Base-by-base conservation (phyloP, 495 filamentous ascomycete species). In the Penicillium antarcticum region DNA sequence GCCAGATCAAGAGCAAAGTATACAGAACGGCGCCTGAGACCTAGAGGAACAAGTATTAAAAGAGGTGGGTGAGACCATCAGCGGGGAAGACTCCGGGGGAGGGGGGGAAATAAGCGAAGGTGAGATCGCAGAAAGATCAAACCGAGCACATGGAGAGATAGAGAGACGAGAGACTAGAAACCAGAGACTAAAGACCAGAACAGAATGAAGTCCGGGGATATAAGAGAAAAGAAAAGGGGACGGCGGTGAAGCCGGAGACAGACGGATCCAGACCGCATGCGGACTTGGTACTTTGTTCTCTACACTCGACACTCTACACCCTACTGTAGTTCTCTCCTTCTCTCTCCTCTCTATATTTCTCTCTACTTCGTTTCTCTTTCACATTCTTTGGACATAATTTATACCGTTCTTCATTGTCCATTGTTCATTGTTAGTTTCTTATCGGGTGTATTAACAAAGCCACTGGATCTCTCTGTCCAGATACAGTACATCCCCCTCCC, bases 191-290 rank as follows among this genome's bases (percentile, higher is more conserved):
- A 31, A 40, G 11, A 17, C 37, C 14, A 32, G 33, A 26, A 9
- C n/a, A 21, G 21, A 14, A 17, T 16, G 13, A 44, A 44, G 42
- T 18, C 31, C 14, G 17, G 18, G 42, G 24, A 10, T 23, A 29
- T 29, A 9, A 26, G 44, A 36, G 41, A 33, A 47, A 35, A 48
- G 35, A 45, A 44, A 42, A 41, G 52, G 43, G 37, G 48, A 42
- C 48, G 48, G 44, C 52, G 52, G 45, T 55, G 46, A 52, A 47
- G 46, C 29, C 45, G 48, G 37, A 51, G 42, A 32, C 23, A 38
- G 40, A 38, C 42, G 38, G 53, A 48, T 37, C 42, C 42, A 55
- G 56, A 49, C 53, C 53, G 57, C 57, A 56, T 60, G 57, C 57
- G 57, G 57, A 37, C 13, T 47, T 46, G 5, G 26, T 29, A 29